Conservation (phyloP, 495 filamentous ascomycete genomes). For the Melanomma pulvis-pyrius region DNA sequence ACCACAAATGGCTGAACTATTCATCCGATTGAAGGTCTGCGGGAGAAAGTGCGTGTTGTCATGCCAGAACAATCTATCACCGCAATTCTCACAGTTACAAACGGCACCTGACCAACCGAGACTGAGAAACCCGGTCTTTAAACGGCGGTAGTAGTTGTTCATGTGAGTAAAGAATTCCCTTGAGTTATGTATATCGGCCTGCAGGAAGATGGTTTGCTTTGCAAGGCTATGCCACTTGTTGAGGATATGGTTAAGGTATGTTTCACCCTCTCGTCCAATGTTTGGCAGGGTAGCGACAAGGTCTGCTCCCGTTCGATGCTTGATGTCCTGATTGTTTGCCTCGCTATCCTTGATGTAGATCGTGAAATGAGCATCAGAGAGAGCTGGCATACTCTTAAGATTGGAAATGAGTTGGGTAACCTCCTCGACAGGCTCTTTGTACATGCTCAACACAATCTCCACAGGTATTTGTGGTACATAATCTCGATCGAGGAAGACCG, state of each 20-base stretch:
- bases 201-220: constrained; percentile 53
- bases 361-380: constrained; percentile 30
- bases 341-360: constrained; percentile 48
- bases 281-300: constrained; percentile 45
- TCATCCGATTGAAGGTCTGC: constrained; percentile 37
- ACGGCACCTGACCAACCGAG: constrained; percentile 44
- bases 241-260: constrained; percentile 52
- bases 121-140: constrained; percentile 47
- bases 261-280: constrained; percentile 50
- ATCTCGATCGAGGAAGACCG: constrained; percentile 2
- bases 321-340: constrained; percentile 33
- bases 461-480: constrained; percentile 21
- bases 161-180: constrained; percentile 44
- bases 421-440: constrained; percentile 39
- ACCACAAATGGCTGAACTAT: constrained; percentile 10
- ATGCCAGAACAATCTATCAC: constrained; percentile 45
- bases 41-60: constrained; percentile 43
- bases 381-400: constrained; percentile 30
- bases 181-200: constrained; percentile 49
- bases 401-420: constrained; percentile 35
- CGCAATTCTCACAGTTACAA: constrained; percentile 46
- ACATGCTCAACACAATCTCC: constrained; percentile 50
- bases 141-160: constrained; percentile 42
- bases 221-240: constrained; percentile 50
- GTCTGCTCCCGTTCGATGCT: constrained; percentile 39